Evolutionary conservation across 2,329 filamentous ascomycete species (phyloP).

Genomic region (Penicillium rolfsii): DNA sequence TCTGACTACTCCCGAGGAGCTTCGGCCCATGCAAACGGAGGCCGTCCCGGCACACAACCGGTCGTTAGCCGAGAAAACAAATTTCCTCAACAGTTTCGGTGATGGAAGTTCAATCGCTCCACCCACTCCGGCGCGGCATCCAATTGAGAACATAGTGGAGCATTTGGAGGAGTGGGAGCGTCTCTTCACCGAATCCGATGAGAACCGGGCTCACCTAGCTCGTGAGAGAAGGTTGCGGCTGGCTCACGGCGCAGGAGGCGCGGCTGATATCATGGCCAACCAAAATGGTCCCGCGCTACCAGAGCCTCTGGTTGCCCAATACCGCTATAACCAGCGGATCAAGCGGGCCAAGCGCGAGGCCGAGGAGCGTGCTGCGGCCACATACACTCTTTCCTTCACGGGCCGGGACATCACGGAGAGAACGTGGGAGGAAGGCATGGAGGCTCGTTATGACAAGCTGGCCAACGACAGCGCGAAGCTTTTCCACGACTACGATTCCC

Average conservation of each 20-base stretch:
- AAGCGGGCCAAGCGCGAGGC: neutral
- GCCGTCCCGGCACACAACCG: neutral
- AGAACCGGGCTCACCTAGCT: neutral
- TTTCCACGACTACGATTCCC: neutral
- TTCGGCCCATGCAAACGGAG: neutral
- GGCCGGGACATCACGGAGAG: constrained; percentile 1
- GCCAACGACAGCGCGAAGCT: neutral
- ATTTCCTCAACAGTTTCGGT: neutral
- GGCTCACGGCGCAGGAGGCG: neutral
- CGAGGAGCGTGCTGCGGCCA: neutral
- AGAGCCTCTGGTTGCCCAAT: neutral
- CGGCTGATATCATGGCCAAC: neutral
- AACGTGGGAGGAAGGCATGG: neutral
- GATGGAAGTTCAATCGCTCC: neutral
- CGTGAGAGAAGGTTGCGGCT: neutral
- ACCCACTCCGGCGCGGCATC: neutral
- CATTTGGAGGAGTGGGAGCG: neutral
- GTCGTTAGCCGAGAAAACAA: neutral
- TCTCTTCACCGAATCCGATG: neutral
- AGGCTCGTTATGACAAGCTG: neutral
- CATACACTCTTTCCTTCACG: neutral
- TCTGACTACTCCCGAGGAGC: neutral
- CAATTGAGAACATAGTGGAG: neutral
- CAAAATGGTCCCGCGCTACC: neutral
- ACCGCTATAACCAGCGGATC: neutral